Base-by-base conservation (phyloP, 2,329 filamentous ascomycete species). In the Pseudogymnoascus sp. region DNA sequence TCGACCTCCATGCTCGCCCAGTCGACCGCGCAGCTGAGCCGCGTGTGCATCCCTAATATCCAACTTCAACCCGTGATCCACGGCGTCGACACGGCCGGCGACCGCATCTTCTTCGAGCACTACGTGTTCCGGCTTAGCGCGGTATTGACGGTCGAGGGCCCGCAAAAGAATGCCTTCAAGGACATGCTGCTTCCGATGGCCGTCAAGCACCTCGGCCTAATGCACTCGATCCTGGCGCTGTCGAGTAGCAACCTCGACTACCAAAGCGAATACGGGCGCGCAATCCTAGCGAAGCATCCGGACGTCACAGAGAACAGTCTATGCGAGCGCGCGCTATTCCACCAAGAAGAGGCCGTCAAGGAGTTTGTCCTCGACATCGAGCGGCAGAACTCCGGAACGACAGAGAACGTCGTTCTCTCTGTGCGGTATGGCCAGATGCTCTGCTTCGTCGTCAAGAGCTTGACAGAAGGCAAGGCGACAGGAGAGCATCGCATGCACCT, bases 191-290 rank as follows among this genome's bases (percentile, higher is more conserved):
- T 96, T 2, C 90, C 90, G 1, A 89, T 96, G 78, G 91, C 92
- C 2, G 86, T 90, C 45, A 81, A 87, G 65, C 88, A 96, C 72
- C 82, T 86, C 66, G 91, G 91, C 11, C 79, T 96, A 62, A 96
- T 96, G 91, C 92, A 96, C 73, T 95, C 91, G 10, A 85, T 96
- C 60, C 81, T 96, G 62, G 91, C 90, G 51, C 80, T 96, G 7
- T 54, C 61, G 6, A 62, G 62, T 6, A 61, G 37, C 36, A 64
- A 61, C 60, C 12, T 64, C 61, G 37, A 62, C 21, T 14, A 57
- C 40, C 14, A 26, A 37, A 60, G 64, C 60, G 10, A 62, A 23
- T 26, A 64, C 54, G 54, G 34, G 10, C 68, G 73, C 64, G 83
- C 82, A 57, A 71, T 86, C 4, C 74, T 87, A 5, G 75, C 75